Evolutionary conservation across 225 moss, liverwort and hornwort species (phyloP), one percentile per base, ranked within the genome.

Genomic region (Straminergon stramineum): DNA sequence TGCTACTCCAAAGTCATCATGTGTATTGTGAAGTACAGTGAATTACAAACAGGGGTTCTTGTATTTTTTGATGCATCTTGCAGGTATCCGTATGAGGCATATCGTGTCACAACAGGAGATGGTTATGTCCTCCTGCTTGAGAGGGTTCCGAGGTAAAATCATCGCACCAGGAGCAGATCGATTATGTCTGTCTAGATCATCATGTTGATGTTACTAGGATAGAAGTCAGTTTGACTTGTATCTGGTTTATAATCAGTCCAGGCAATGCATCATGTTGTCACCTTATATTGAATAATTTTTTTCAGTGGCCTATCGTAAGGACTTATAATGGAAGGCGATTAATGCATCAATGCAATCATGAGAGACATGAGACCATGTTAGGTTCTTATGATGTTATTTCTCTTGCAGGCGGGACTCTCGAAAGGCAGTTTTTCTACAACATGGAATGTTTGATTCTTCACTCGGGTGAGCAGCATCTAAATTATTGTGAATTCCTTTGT

Each of bases 361-460:
- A 73, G 75, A 75, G 66, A 79, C 32, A 11, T 28, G 61, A 77
- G 45, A 27, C 32, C n/a, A 55, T 56, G 45, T 37, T 53, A 43
- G 65, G 84, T 71, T 79, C 61, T 88, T 64, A 83, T 37, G 61
- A 35, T 83, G 52, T 43, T 5, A 37, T 15, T 88, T 74, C 58
- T 74, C 83, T 89, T 96, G 91, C 92, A 99, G 99, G 91, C 94
- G 88, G 65, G 92, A 92, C 55, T 99, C 97, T 60, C 96, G 85
- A 86, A 95, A 99, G 82, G 97, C 91, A 56, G 91, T 99, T 32
- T 94, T 97, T 88, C 90, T 99, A 66, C 99, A 99, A 84, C 99
- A 99, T 92, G 99, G 99, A 84, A 91, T 99, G 75, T 85, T 99
- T 71, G 99, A 99, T 93, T 94, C 99, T 87, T 97, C 99, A 35